Evolutionary conservation across 148 eudicot genomes (phyloP), one percentile per base, ranked within the genome.

Genomic region (Nyssa sinensis): DNA sequence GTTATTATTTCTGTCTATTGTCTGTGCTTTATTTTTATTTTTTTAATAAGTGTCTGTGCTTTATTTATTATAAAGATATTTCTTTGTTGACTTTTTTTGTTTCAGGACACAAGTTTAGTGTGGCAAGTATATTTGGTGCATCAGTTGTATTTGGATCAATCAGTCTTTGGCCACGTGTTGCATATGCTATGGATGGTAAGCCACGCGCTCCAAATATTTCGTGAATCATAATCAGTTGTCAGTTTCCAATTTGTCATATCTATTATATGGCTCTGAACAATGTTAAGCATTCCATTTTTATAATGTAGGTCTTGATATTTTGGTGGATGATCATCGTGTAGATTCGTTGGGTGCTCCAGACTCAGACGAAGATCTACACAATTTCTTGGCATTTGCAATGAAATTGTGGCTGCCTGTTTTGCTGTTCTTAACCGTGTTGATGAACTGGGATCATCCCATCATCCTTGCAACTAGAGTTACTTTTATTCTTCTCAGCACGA

Each of bases 371-470:
- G 66, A 71, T 71, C 44, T 17, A 66, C 67, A 35, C 19, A 49
- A 66, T 25, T 34, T 77, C 41, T 61, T 74, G 71, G 35, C 55
- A 44, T 16, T 80, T 41, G 49, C 66, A 44, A 77, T 66, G 58
- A 80, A 77, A 74, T 29, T 80, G 34, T 41, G 78, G 68, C 68
- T 68, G 23, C 84, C 86, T 66, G 53, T 78, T 44, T 73, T 72
- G 64, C 77, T 80, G 51, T 5, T 80, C 62, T 6, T 75, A 27
- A 77, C 74, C 39, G 70, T 80, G 65, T 34, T 75, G 77, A 24
- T 55, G 79, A 80, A 84, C 57, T 80, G 75, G 86, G 77, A 74
- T 71, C 83, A 77, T 64, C 85, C 85, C 5, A 31, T 66, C 62
- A 57, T 75, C 35, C 78, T 84, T 37, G 77, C 70, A 3, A 67